A percentile compares a stretch with the other conserved stretches of the same genome.
Conservation (phyloP, 2,329 filamentous ascomycete species). For the Rutstroemia sp. region DNA sequence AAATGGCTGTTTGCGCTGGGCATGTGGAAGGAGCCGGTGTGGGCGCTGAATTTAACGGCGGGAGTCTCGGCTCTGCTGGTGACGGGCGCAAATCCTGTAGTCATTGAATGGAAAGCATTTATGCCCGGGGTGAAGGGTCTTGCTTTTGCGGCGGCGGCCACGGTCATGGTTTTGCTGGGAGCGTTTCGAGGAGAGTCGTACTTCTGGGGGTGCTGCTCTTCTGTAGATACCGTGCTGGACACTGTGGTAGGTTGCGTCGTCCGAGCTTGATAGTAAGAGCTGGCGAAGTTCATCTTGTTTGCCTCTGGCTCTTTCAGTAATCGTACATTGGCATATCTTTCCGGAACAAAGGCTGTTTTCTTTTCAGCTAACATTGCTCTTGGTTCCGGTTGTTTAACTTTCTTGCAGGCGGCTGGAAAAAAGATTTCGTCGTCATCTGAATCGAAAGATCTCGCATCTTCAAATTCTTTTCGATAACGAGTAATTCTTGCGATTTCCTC, state of each 20-base stretch:
- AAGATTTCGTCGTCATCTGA: not conserved
- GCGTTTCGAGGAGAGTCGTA: not conserved
- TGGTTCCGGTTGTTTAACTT: not conserved
- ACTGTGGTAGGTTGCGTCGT: not conserved
- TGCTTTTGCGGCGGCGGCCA: not conserved
- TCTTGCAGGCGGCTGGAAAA: not conserved
- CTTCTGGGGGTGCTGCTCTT: not conserved
- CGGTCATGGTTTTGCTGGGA: not conserved
- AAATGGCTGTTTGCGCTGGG: not conserved
- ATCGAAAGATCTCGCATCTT: not conserved
- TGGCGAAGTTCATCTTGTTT: not conserved
- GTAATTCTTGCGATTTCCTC: not conserved
- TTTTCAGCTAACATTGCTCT: not conserved
- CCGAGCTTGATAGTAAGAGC: not conserved
- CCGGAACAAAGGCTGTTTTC: not conserved
- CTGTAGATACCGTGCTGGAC: not conserved
- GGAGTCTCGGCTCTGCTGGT: constrained; percentile 1
- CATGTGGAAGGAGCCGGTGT: not conserved
- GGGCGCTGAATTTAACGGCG: not conserved
- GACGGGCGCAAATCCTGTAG: not conserved
- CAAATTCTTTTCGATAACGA: not conserved
- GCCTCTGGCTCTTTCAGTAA: not conserved
- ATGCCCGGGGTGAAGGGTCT: constrained; percentile 5
- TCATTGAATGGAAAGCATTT: constrained; percentile 1
- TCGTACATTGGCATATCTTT: not conserved